Evolutionary conservation across 805 yeast species (phyloP), one percentile per base, ranked within the genome.

Genomic region (Torulaspora quercuum): DNA sequence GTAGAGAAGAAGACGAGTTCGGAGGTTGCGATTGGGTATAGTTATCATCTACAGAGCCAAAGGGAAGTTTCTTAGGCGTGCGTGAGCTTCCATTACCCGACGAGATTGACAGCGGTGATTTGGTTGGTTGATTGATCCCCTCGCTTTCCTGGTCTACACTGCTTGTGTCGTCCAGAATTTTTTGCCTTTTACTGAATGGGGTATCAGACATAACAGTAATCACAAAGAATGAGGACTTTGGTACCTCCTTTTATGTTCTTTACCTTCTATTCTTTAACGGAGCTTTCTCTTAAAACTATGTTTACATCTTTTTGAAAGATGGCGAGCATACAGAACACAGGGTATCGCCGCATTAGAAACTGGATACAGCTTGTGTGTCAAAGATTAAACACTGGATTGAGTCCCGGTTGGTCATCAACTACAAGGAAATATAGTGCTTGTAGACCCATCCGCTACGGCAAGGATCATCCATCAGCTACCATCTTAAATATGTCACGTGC

Each of bases 1-100:
- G 36, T 6, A 59, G 44, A 6, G 54, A 41, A 9, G 52, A 42
- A 5, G 57, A 41, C 15, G 45, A 30, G 8, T 41, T 41, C 23
- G 45, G 43, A 1, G 61, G 46, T 22, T 60, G 65, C 8, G 49
- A 48, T 12, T 41, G 29, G 26, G 53, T 51, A 39, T 44, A 50
- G 21, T 45, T 32, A 20, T 46, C 35, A 6, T 55, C 58, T 6
- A 45, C 35, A 7, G 55, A 45, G 1, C 49, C 54, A 6, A 54
- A 14, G 1, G 54, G 53, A 21, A 57, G 30, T 29, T 58, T 59
- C 26, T 57, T 46, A 7, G 63, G 62, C 2, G 61, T 57, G 10
- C 47, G 37, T 18, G 46, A 27, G 6, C 16, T 22, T 11, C 25
- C 25, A 9, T 30, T 17, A 13, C 20, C 26, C 11, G 32, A 28